Conservation (phyloP, 305 asterid genomes). For the Salvia sclarea region DNA sequence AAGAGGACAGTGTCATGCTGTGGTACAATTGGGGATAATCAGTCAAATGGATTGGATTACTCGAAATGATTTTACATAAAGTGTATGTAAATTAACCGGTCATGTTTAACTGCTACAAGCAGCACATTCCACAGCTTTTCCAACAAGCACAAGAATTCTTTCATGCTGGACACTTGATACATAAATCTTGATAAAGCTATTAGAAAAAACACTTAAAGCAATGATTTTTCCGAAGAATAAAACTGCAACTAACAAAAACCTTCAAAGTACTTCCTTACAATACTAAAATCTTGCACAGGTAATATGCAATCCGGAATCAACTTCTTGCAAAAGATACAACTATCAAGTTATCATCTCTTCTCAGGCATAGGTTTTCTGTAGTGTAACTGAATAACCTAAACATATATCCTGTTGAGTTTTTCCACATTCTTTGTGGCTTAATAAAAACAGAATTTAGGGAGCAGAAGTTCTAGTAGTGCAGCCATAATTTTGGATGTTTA, state of each 20-base stretch:
- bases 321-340: neutral
- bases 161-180: neutral
- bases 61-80: no score
- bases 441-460: neutral
- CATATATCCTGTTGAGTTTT: neutral
- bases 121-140: neutral
- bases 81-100: no score
- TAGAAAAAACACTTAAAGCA: neutral
- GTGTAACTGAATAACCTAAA: neutral
- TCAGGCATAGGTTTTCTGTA: neutral
- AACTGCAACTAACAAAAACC: neutral
- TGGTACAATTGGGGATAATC: neutral
- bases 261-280: neutral
- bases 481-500: neutral
- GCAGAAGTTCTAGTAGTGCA: neutral
- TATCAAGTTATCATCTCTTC: neutral
- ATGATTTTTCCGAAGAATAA: no score
- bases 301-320: neutral
- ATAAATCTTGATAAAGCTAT: neutral
- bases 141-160: neutral
- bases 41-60: neutral
- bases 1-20: no score
- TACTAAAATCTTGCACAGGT: neutral
- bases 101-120: neutral
- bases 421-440: neutral